A percentile compares a stretch with the other conserved stretches of the same genome.
phyloP scores from a whole-genome alignment of 1,284 basidiomycete species.

The Leccinum cinnamomeum region DNA sequence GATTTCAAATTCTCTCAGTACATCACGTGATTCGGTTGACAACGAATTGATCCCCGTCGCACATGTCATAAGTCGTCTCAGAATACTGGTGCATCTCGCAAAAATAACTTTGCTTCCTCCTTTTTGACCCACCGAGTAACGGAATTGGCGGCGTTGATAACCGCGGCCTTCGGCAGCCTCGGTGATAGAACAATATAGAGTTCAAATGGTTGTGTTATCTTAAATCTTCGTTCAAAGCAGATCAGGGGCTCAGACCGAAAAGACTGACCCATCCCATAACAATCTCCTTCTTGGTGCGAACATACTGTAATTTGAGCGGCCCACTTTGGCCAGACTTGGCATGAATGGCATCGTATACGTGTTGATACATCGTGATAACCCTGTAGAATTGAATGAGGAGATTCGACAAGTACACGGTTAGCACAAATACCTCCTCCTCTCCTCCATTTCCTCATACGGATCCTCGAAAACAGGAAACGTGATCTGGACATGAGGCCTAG shows the following conservation, averaged over 20 bases:
- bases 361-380: constrained; percentile 82
- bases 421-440: constrained; percentile 53
- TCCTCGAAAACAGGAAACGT: constrained; percentile 83
- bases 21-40: constrained; percentile 21
- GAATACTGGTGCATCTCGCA: constrained; percentile 87
- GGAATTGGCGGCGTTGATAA: constrained; percentile 83
- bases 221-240: constrained; percentile 3
- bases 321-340: constrained; percentile 78
- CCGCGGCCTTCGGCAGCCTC: constrained; percentile 80
- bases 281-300: constrained; percentile 82
- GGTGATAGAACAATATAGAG: constrained; percentile 86
- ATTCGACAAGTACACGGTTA: not conserved
- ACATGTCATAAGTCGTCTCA: constrained; percentile 35
- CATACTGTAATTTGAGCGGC: constrained; percentile 79
- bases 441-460: constrained; percentile 66
- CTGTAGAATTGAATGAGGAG: constrained; percentile 40
- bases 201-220: constrained; percentile 94
- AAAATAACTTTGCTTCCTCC: constrained; percentile 80
- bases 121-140: constrained; percentile 89
- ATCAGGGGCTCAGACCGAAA: not conserved
- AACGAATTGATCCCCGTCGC: not conserved
- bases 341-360: constrained; percentile 81
- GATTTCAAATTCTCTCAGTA: not conserved
- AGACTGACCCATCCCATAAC: constrained; percentile 84
- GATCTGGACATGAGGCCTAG: constrained; percentile 83